These are phyloP conservation scores for Kondoa subrosea DNA, from an alignment of 768 basidiomycete genomes.

Conservation along the genomic window DNA sequence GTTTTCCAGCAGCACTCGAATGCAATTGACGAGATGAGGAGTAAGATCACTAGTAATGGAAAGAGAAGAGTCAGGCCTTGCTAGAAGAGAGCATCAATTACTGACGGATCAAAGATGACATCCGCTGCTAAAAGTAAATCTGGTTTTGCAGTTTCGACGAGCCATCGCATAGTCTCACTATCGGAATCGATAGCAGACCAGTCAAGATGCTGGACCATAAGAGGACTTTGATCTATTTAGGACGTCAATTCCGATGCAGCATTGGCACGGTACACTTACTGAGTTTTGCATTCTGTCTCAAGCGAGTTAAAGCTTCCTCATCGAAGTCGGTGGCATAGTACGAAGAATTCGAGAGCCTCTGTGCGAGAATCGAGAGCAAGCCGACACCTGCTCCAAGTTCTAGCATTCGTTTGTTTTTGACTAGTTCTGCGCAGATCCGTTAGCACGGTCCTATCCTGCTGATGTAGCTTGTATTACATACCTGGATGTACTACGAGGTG, in stretches of 20 bases:
- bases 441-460: not conserved
- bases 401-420: slow-evolving; percentile 26
- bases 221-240: not conserved
- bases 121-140: slow-evolving; percentile 11
- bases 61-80: no score
- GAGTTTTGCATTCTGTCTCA: not conserved
- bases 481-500: slow-evolving; percentile 24
- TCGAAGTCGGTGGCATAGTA: slow-evolving; percentile 13
- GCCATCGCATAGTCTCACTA: not conserved
- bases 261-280: slow-evolving; percentile 8
- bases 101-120: not conserved
- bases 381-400: slow-evolving; percentile 35
- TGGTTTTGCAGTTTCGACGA: not conserved
- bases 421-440: slow-evolving; percentile 10
- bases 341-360: not conserved
- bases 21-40: slow-evolving; percentile 6
- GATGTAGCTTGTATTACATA: not conserved
- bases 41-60: not conserved
- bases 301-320: slow-evolving; percentile 5
- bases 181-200: slow-evolving; percentile 2
- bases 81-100: no score
- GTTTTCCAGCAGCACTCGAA: not conserved
- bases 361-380: slow-evolving; percentile 28
- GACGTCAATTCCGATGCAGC: not conserved
- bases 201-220: not conserved